These are phyloP conservation scores for Leccinum olivaceopallidum DNA, from an alignment of 768 basidiomycete genomes.

Conservation along the genomic window DNA sequence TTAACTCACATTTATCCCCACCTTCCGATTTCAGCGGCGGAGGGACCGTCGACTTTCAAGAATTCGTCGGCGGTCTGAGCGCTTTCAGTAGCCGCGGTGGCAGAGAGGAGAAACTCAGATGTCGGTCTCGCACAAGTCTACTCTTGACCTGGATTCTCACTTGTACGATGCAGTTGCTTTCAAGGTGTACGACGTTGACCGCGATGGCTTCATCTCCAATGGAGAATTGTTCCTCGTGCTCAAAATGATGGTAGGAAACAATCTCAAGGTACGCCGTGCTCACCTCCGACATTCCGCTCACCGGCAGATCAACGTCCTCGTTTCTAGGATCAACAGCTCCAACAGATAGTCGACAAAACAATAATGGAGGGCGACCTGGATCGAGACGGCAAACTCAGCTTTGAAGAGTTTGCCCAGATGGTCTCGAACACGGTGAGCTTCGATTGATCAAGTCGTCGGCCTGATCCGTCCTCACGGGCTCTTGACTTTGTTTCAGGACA, in stretches of 20 bases:
- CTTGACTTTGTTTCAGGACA: constrained; percentile 58
- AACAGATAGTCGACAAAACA: constrained; percentile 99
- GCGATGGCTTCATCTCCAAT: constrained; percentile 97
- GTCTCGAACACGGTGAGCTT: constrained; percentile 88
- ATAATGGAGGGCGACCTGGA: constrained; percentile 99
- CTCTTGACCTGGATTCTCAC: constrained; percentile 1
- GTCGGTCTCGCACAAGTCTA: constrained; percentile 47
- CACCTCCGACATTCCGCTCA: background rate
- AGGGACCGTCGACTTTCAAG: constrained; percentile 98
- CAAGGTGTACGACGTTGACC: constrained; percentile 99
- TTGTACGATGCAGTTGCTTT: constrained; percentile 76
- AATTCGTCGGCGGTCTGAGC: constrained; percentile 96
- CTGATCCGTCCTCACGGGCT: constrained; percentile 8
- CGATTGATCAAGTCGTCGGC: background rate
- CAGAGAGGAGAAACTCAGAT: constrained; percentile 93
- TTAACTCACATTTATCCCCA: background rate
- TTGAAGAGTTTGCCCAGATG: constrained; percentile 96
- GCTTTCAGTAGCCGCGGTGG: constrained; percentile 98
- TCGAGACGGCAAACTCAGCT: constrained; percentile 95
- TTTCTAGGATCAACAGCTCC: constrained; percentile 90
- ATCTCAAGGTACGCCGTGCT: constrained; percentile 73
- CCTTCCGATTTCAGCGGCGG: constrained; percentile 65
- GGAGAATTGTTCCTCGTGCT: constrained; percentile 97
- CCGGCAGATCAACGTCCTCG: background rate
- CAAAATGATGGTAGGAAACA: constrained; percentile 99